Evolutionary conservation across 441 rosid genomes (phyloP).

Genomic region (Brassica balearica): DNA sequence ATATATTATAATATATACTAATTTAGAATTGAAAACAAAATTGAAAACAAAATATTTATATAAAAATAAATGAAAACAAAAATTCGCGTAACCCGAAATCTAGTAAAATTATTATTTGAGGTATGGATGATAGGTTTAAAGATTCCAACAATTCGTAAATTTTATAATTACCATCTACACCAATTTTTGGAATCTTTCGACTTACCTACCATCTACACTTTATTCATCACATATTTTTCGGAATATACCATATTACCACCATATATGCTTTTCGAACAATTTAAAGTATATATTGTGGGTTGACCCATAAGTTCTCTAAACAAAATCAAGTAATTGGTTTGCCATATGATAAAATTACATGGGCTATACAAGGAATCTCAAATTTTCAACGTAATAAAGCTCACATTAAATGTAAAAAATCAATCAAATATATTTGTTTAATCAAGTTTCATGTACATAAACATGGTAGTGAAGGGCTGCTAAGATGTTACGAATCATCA

Average conservation of each 20-base stretch:
- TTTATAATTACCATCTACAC: background rate
- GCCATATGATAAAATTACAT: background rate
- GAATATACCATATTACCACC: slow-evolving; percentile 18
- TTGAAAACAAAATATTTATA: too few species aligned
- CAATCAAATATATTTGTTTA: background rate
- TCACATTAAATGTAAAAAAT: background rate
- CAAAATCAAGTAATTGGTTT: background rate
- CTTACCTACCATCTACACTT: background rate
- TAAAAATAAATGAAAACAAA: too few species aligned
- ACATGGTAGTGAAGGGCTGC: background rate
- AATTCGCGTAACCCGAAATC: too few species aligned
- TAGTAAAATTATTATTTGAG: background rate
- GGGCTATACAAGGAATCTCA: background rate
- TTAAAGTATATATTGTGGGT: background rate
- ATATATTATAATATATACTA: too few species aligned
- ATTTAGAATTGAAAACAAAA: too few species aligned
- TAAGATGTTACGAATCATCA: background rate
- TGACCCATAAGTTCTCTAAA: background rate
- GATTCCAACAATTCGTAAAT: background rate
- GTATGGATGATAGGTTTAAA: background rate
- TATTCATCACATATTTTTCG: background rate
- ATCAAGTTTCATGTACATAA: too few species aligned
- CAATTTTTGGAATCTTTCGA: slow-evolving; percentile 5
- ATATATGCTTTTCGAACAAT: background rate
- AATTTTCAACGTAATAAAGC: background rate